These are phyloP conservation scores for Pseudocercospora fuligena DNA, from an alignment of 2,329 filamentous ascomycete genomes.

Conservation along the genomic window DNA sequence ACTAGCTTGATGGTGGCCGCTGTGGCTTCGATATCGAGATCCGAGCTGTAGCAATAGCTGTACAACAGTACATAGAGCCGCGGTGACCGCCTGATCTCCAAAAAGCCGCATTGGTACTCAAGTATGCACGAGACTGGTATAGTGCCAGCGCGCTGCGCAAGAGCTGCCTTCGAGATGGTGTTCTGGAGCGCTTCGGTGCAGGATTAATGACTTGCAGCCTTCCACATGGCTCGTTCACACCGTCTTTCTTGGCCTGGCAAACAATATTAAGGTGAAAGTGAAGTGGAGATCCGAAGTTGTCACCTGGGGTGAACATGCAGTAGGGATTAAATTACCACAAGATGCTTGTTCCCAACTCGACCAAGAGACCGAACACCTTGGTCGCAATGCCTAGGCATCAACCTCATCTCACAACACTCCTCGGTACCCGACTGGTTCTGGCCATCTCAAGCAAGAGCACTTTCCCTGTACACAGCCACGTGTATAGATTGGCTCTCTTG, in stretches of 20 bases:
- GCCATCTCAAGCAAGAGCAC: background rate
- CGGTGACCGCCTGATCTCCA: background rate
- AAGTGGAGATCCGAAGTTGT: conserved; percentile 7
- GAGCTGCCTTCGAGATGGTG: background rate
- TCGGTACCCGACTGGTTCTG: background rate
- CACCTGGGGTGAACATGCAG: background rate
- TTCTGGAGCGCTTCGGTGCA: background rate
- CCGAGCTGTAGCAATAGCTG: background rate
- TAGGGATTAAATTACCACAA: background rate
- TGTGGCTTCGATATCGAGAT: background rate
- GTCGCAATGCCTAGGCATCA: background rate
- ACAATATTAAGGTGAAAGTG: background rate
- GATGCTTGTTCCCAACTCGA: background rate
- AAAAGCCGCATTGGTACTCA: background rate
- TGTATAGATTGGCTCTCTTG: background rate
- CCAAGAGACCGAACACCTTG: background rate
- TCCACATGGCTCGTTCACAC: background rate
- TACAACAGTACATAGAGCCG: background rate
- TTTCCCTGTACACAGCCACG: background rate
- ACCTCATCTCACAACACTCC: background rate
- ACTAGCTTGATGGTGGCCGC: background rate
- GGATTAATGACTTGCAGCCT: background rate
- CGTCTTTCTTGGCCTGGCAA: background rate
- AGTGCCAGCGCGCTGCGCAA: background rate
- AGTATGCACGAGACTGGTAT: background rate